Conservation (phyloP, 2,329 filamentous ascomycete genomes). For the Aureobasidium subglaciale region DNA sequence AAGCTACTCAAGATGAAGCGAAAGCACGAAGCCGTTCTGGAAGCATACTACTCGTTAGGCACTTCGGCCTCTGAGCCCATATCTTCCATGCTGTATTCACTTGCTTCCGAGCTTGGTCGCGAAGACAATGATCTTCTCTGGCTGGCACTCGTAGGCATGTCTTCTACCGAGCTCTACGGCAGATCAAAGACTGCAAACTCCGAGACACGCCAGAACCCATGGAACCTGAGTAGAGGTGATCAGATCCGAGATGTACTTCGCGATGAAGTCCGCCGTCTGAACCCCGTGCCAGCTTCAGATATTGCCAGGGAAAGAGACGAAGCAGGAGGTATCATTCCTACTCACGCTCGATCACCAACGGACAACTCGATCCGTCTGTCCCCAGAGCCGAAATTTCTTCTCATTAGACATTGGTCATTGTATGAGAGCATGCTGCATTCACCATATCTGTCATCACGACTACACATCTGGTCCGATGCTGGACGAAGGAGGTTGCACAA, state of each 20-base stretch:
- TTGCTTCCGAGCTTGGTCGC: constrained; percentile 88
- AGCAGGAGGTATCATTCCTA: constrained; percentile 75
- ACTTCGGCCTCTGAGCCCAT: constrained; percentile 92
- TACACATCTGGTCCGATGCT: constrained; percentile 90
- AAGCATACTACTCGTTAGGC: constrained; percentile 78
- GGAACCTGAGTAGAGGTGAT: constrained; percentile 55
- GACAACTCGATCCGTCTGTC: constrained; percentile 89
- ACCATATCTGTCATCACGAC: constrained; percentile 80
- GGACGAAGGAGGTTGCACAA: constrained; percentile 88
- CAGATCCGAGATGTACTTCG: constrained; percentile 78
- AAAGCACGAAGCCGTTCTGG: constrained; percentile 69
- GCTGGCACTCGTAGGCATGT: constrained; percentile 89
- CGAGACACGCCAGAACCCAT: constrained; percentile 1
- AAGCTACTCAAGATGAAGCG: constrained; percentile 67
- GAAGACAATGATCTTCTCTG: constrained; percentile 96
- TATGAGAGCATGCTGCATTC: constrained; percentile 99
- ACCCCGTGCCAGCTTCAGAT: constrained; percentile 62
- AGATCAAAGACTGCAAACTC: constrained; percentile 52
- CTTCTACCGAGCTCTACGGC: constrained; percentile 87
- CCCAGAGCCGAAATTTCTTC: constrained; percentile 84
- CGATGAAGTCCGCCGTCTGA: constrained; percentile 89
- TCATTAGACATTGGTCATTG: constrained; percentile 92
- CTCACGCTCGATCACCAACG: constrained; percentile 77
- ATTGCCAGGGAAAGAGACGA: constrained; percentile 56
- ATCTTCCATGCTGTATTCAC: constrained; percentile 86